Base-by-base conservation (phyloP, 495 filamentous ascomycete species). In the Podospora pseudocomata region DNA sequence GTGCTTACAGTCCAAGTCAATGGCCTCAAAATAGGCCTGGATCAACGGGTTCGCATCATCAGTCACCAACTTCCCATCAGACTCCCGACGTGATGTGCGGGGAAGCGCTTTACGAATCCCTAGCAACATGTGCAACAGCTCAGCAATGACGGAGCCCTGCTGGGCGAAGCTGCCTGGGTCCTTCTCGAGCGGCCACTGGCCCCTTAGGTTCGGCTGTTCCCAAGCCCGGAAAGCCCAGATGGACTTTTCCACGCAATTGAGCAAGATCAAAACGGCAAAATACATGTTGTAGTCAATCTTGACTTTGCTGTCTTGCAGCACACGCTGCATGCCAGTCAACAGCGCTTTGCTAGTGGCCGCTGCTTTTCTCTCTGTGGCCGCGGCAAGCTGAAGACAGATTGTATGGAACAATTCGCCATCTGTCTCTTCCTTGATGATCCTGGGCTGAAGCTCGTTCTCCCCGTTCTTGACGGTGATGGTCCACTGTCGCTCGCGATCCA, bases 191-290 rank as follows among this genome's bases (percentile, higher is more conserved):
- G 92, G 91, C 91, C 91, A 96, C 68, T 76, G 76, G 70, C 84
- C 72, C 62, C 84, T 75, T 62, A 85, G 75, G 60, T 82, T 76
- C 26, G 87, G 83, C 69, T 89, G 85, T 57, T 90, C 88, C 88
- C 89, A 92, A 0, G 85, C 87, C 44, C 87, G 88, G 81, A 91
- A 93, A 0, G 91, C 84, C 89, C 91, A 94, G 64, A 88, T 90
- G n/a, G 90, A 90, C 74, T 92, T 90, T 78, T 95, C 92, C 11
- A 94, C 86, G 66, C 90, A 92, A 75, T 90, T 91, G 53, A 95
- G 80, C 19, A 94, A 83, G 49, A 95, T 85, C 66, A 94, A 78
- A 15, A 89, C 86, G 4, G 89, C 86, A 18, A 94, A 81, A 76
- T 91, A 94, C 58, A 90, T 92, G 72, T 89, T 87, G 68, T 93